phyloP scores from a whole-genome alignment of 495 filamentous ascomycete genomes.

The Tetracladium setigerum region DNA sequence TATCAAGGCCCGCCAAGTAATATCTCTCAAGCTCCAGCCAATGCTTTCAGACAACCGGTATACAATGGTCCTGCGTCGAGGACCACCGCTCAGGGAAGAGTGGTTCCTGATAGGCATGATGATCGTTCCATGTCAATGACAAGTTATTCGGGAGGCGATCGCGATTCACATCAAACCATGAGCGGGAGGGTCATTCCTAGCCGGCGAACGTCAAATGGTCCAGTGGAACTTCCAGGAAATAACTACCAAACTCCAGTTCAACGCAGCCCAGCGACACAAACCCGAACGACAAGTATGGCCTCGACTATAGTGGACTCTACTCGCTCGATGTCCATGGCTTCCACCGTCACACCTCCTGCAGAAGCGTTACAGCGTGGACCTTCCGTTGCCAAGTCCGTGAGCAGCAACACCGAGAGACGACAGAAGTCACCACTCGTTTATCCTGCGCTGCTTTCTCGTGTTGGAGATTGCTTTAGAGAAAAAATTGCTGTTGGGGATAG shows the following conservation, averaged over 20 bases:
- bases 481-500: constrained; percentile 75
- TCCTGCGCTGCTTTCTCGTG: constrained; percentile 82
- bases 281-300: constrained; percentile 43
- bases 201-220: constrained; percentile 30
- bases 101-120: constrained; percentile 86
- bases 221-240: constrained; percentile 12
- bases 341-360: constrained; percentile 48
- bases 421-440: constrained; percentile 69
- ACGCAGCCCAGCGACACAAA: constrained; percentile 17
- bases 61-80: constrained; percentile 57
- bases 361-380: constrained; percentile 35
- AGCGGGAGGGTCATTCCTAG: constrained; percentile 82
- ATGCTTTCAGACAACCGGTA: constrained; percentile 66
- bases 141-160: constrained; percentile 63
- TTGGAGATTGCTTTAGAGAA: constrained; percentile 85
- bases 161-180: constrained; percentile 74
- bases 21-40: constrained; percentile 53
- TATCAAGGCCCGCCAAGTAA: constrained; percentile 58
- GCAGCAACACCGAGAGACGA: constrained; percentile 25
- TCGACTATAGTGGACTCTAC: constrained; percentile 36
- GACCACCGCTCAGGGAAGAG: constrained; percentile 82
- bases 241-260: constrained; percentile 9
- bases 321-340: constrained; percentile 84
- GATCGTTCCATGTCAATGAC: constrained; percentile 95
- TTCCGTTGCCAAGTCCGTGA: constrained; percentile 24